Conservation (phyloP, 1,284 basidiomycete species). For the Sanguinoderma infundibulare region DNA sequence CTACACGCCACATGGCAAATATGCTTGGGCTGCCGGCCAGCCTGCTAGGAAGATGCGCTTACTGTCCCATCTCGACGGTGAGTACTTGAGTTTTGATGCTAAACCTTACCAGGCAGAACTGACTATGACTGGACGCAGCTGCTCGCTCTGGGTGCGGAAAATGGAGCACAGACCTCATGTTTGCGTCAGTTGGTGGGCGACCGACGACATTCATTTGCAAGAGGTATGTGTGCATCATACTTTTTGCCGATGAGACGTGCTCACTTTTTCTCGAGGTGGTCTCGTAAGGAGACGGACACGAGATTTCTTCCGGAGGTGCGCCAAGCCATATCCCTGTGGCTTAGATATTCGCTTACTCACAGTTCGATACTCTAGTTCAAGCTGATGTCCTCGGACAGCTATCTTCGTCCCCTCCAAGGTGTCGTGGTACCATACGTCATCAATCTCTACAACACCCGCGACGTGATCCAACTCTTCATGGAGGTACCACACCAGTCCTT, state of each 20-base stretch:
- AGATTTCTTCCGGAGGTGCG: slow-evolving; percentile 8
- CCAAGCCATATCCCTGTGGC: neutral
- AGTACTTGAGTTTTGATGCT: neutral
- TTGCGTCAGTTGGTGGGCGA: slow-evolving; percentile 25
- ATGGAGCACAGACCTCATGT: slow-evolving; percentile 39
- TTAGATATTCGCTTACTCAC: neutral
- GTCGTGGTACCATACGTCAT: slow-evolving; percentile 56
- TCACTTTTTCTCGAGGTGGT: neutral
- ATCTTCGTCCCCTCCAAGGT: slow-evolving; percentile 58
- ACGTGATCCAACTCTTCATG: slow-evolving; percentile 44
- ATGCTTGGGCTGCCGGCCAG: neutral
- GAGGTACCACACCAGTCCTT: slow-evolving; percentile 29
- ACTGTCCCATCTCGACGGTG: neutral
- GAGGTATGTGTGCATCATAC: slow-evolving; percentile 39
- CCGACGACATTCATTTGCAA: slow-evolving; percentile 52
- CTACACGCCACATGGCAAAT: neutral
- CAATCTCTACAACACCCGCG: slow-evolving; percentile 46
- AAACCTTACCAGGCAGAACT: neutral
- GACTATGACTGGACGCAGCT: neutral
- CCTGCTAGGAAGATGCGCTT: neutral
- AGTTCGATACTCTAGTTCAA: slow-evolving; percentile 34
- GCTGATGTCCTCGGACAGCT: slow-evolving; percentile 47
- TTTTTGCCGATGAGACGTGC: neutral
- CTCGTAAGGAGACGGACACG: neutral
- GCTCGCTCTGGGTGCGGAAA: neutral